Evolutionary conservation across 2,329 filamentous ascomycete species (phyloP).

Genomic region (Chaetothyriales sp.): DNA sequence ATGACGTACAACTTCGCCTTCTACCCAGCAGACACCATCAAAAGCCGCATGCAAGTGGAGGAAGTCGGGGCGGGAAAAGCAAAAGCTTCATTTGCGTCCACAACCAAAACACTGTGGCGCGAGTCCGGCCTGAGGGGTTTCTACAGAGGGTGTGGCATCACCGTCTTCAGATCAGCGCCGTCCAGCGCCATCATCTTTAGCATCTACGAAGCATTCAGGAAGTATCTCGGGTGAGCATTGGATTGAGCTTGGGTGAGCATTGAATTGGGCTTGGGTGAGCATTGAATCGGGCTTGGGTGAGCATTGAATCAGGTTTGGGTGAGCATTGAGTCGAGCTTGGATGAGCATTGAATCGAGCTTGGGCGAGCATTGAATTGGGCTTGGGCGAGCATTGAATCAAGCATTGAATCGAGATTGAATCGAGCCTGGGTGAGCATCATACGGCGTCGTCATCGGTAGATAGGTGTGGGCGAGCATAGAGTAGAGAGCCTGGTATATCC

Average conservation of each 20-base stretch:
- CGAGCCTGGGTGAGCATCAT: no score
- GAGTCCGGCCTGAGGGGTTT: constrained; percentile 70
- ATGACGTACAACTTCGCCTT: constrained; percentile 95
- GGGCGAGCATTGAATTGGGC: no score
- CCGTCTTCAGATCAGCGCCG: constrained; percentile 71
- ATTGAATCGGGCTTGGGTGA: no score
- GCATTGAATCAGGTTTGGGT: no score
- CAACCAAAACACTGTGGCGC: constrained; percentile 62
- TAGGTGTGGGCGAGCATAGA: no score
- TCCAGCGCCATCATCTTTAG: constrained; percentile 98
- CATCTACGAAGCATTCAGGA: constrained; percentile 77
- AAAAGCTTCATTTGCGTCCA: constrained; percentile 53
- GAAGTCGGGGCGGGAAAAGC: constrained; percentile 17
- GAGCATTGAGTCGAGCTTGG: no score
- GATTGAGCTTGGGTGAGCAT: not conserved
- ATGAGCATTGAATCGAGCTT: no score
- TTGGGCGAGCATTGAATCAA: no score
- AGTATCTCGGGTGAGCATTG: constrained; percentile 37
- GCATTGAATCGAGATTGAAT: no score
- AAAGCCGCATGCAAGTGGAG: constrained; percentile 83
- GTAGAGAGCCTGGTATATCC: no score
- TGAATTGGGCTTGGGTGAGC: no score
- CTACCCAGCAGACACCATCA: constrained; percentile 94
- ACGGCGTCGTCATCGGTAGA: no score
- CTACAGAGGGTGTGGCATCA: constrained; percentile 92